Percentiles rank a stretch among this genome's conserved stretches.
phyloP scores from a whole-genome alignment of 371 early-diverging fungal genomes.

The Haplosporangium sp. region DNA sequence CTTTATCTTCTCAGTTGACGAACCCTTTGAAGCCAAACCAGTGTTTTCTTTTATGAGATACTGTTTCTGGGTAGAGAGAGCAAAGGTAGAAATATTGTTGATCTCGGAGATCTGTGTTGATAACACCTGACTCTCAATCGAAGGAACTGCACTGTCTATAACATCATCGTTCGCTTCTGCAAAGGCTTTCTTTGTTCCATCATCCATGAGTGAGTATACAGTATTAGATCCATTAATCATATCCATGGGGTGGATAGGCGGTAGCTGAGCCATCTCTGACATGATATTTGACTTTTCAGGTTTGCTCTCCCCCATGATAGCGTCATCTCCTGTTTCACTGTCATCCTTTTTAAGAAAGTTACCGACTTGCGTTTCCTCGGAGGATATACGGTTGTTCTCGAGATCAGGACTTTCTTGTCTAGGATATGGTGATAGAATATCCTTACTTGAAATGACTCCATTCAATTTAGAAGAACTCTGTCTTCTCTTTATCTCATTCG shows the following conservation, averaged over 20 bases:
- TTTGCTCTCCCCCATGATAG: conserved; percentile 9
- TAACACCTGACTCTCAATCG: conserved; percentile 49
- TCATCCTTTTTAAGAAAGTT: conserved; percentile 16
- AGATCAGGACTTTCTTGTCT: conserved; percentile 19
- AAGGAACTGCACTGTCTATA: background rate
- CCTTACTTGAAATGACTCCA: background rate
- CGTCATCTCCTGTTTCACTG: conserved; percentile 14
- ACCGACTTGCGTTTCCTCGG: background rate
- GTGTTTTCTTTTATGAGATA: background rate
- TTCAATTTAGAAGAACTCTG: conserved; percentile 13
- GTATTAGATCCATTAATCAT: background rate
- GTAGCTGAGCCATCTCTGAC: conserved; percentile 2
- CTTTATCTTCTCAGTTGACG: conserved; percentile 17
- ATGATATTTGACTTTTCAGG: background rate
- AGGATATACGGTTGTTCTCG: background rate
- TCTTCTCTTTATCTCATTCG: conserved; percentile 10
- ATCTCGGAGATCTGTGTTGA: conserved; percentile 47
- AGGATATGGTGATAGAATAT: background rate
- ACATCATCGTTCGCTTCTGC: background rate
- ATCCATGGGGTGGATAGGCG: conserved; percentile 22
- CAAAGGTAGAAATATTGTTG: background rate
- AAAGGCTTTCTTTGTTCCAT: background rate
- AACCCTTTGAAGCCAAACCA: background rate
- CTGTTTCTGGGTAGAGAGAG: background rate
- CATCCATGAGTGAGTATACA: background rate